A percentile compares a stretch with the other conserved stretches of the same genome.
Conservation (phyloP, 2,329 filamentous ascomycete genomes). For the Aureobasidium namibiae region DNA sequence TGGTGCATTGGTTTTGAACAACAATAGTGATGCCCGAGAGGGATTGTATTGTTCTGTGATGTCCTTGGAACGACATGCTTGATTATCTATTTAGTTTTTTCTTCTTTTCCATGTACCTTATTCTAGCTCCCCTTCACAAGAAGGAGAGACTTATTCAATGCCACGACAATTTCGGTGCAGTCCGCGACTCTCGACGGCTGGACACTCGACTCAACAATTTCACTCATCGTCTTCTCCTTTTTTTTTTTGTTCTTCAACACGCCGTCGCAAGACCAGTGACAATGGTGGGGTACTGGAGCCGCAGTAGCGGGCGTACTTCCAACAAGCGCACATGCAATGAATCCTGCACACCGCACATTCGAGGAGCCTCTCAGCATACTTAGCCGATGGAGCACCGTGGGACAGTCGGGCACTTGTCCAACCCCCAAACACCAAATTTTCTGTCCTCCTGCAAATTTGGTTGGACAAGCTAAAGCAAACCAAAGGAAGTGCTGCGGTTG, state of each 20-base stretch:
- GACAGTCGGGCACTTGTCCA: not conserved
- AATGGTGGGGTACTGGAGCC: not conserved
- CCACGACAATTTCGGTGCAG: not conserved
- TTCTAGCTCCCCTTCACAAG: not conserved
- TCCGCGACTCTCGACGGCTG: not conserved
- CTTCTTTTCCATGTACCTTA: not conserved
- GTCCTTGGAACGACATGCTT: not conserved
- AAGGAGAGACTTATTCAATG: not conserved
- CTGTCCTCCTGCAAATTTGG: too few relatives aligned
- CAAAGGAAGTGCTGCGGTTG: not conserved
- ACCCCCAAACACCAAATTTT: not conserved
- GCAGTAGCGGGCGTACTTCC: conserved; percentile 1
- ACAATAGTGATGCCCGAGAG: not conserved
- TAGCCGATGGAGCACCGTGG: not conserved
- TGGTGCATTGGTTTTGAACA: conserved; percentile 2
- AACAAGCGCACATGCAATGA: conserved; percentile 3
- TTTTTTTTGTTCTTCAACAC: too few relatives aligned
- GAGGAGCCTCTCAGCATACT: too few relatives aligned
- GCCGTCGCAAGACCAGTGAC: not conserved
- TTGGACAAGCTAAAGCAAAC: not conserved
- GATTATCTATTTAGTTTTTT: not conserved
- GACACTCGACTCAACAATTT: not conserved
- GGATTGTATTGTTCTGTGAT: not conserved
- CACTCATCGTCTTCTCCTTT: not conserved
- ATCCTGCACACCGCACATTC: conserved; percentile 1